Conservation (phyloP, 148 eudicot species). For the Camellia sinensis region DNA sequence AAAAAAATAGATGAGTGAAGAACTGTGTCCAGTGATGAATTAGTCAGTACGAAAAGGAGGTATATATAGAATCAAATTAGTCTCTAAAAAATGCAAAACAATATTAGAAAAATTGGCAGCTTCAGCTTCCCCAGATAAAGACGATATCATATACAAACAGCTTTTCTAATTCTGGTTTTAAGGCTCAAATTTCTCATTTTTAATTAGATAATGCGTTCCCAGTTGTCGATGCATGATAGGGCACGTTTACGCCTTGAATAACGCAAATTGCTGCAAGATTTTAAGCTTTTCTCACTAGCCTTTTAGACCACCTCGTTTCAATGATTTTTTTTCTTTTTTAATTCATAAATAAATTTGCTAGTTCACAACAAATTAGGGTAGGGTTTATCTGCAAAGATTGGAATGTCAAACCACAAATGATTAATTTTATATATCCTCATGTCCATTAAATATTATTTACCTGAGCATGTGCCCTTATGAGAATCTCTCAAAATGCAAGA, state of each 20-base stretch:
- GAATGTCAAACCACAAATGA: neutral
- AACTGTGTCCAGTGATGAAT: neutral
- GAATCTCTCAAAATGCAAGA: neutral
- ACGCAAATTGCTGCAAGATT: neutral
- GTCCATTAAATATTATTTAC: no score
- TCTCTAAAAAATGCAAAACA: neutral
- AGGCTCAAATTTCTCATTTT: neutral
- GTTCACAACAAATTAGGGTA: neutral
- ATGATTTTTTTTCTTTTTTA: neutral
- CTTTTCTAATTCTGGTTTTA: neutral
- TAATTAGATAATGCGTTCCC: neutral
- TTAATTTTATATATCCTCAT: no score
- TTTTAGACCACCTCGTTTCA: neutral
- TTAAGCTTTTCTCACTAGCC: neutral
- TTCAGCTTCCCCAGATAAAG: conserved; percentile 2
- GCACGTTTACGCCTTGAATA: neutral
- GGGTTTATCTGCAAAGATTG: neutral
- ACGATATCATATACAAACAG: neutral
- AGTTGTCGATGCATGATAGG: neutral
- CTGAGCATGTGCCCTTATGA: neutral
- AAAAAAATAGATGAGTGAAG: neutral
- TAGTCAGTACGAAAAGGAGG: neutral
- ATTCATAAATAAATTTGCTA: neutral
- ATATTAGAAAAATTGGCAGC: neutral
- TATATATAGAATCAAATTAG: neutral